Conservation (phyloP, 2,329 filamentous ascomycete genomes). For the Ilyonectria robusta region DNA sequence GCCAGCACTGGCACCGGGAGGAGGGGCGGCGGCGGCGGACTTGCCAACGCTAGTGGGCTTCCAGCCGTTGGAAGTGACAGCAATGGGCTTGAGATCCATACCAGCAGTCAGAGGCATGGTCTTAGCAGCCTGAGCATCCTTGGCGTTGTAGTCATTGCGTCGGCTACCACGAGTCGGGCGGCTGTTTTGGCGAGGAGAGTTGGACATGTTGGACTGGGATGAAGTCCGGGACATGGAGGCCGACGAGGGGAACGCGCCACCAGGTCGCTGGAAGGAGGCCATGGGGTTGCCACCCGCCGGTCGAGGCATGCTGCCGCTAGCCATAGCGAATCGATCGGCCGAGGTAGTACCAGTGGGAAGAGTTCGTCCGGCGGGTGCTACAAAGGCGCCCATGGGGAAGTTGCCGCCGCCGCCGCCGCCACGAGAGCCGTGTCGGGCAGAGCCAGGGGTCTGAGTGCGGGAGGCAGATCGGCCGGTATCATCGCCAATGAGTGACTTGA, state of each 20-base stretch:
- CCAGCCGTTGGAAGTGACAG: conserved; percentile 84
- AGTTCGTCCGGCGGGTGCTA: conserved; percentile 64
- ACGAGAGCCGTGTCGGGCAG: conserved; percentile 66
- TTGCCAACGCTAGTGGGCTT: conserved; percentile 82
- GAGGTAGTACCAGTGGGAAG: conserved; percentile 85
- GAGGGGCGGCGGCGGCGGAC: conserved; percentile 52
- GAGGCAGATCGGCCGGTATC: conserved; percentile 74
- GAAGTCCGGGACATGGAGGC: conserved; percentile 76
- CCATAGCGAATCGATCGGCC: conserved; percentile 79
- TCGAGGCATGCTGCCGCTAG: conserved; percentile 67
- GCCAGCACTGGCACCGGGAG: conserved; percentile 60
- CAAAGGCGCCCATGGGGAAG: conserved; percentile 80
- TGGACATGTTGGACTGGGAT: conserved; percentile 73
- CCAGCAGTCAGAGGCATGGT: conserved; percentile 92
- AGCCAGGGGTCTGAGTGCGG: conserved; percentile 68
- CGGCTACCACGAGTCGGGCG: conserved; percentile 74
- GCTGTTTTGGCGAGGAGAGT: conserved; percentile 80
- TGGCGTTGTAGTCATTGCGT: conserved; percentile 67
- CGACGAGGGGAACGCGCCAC: conserved; percentile 74
- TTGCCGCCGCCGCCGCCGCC: conserved; percentile 59
- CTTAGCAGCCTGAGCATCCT: conserved; percentile 82
- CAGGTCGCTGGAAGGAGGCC: conserved; percentile 58
- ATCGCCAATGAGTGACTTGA: conserved; percentile 90
- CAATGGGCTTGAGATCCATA: conserved; percentile 85
- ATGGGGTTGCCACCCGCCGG: conserved; percentile 57